A percentile compares a stretch with the other conserved stretches of the same genome.
Evolutionary conservation across 2,329 filamentous ascomycete genomes (phyloP).

Genomic region (Ascochyta lentis): DNA sequence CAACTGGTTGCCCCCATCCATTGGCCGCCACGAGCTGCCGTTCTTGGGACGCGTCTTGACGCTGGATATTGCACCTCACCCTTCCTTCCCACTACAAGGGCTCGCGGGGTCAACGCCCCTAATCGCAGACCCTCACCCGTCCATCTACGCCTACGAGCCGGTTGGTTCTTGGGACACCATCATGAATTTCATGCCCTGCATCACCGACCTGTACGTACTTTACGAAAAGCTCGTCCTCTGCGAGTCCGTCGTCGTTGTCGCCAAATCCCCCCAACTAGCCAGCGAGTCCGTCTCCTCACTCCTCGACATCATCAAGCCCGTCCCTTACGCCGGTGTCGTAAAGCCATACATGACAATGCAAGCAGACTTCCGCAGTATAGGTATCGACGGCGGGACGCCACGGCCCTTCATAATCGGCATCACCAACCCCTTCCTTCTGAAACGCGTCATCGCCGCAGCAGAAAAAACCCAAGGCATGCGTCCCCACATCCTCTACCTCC

Average conservation of each 20-base stretch:
- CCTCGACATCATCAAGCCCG: conserved; percentile 49
- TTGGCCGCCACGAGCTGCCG: conserved; percentile 48
- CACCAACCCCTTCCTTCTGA: conserved; percentile 52
- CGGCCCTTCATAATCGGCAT: conserved; percentile 50
- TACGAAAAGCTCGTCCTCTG: conserved; percentile 52
- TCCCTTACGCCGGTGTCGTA: conserved; percentile 50
- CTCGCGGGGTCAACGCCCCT: conserved; percentile 39
- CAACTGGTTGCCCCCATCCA: conserved; percentile 45
- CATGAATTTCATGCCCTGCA: conserved; percentile 50
- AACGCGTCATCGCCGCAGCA: conserved; percentile 46
- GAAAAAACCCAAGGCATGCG: conserved; percentile 42
- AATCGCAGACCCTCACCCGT: conserved; percentile 38
- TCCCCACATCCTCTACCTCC: conserved; percentile 50
- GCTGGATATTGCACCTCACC: conserved; percentile 51
- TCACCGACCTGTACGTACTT: conserved; percentile 50
- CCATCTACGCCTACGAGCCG: conserved; percentile 51
- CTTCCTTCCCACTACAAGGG: conserved; percentile 50
- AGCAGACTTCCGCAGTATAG: conserved; percentile 50
- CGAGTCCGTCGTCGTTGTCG: conserved; percentile 50
- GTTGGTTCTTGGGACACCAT: conserved; percentile 49
- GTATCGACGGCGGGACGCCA: conserved; percentile 49
- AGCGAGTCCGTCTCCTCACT: conserved; percentile 51
- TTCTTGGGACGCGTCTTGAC: conserved; percentile 49
- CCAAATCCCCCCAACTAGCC: conserved; percentile 51
- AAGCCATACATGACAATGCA: conserved; percentile 55